Conservation (phyloP, 345 rosid genomes). For the Brassica napus region DNA sequence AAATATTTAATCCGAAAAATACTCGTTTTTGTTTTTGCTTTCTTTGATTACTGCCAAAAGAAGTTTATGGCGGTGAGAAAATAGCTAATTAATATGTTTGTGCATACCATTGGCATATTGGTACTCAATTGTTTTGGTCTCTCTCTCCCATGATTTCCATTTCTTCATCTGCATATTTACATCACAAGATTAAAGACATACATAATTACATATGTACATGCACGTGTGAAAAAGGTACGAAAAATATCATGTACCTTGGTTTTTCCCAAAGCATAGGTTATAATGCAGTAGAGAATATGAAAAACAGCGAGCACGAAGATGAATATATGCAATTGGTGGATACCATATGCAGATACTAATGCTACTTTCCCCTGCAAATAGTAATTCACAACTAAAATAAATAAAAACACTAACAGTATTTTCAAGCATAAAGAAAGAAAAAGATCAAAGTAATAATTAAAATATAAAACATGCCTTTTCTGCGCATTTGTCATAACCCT, state of each 20-base stretch:
- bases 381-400: background rate
- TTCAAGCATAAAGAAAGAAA: background rate
- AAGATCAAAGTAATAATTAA: background rate
- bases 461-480: conserved; percentile 39
- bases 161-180: conserved; percentile 65
- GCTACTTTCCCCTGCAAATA: conserved; percentile 67
- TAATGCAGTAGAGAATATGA: conserved; percentile 66
- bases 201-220: background rate
- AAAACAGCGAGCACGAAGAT: conserved; percentile 70
- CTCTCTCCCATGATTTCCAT: conserved; percentile 89
- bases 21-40: background rate
- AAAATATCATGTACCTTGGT: conserved; percentile 52
- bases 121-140: conserved; percentile 77
- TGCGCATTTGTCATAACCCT: conserved; percentile 45
- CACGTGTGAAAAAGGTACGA: background rate
- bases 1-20: background rate
- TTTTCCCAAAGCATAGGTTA: conserved; percentile 63
- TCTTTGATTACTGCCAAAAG: background rate
- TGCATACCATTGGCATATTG: conserved; percentile 72
- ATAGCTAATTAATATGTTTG: background rate
- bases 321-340: conserved; percentile 81
- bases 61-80: background rate
- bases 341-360: conserved; percentile 66
- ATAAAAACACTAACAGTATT: background rate
- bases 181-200: background rate